These are phyloP conservation scores for Fusarium sp. DNA, from an alignment of 2,329 filamentous ascomycete genomes.

Conservation along the genomic window DNA sequence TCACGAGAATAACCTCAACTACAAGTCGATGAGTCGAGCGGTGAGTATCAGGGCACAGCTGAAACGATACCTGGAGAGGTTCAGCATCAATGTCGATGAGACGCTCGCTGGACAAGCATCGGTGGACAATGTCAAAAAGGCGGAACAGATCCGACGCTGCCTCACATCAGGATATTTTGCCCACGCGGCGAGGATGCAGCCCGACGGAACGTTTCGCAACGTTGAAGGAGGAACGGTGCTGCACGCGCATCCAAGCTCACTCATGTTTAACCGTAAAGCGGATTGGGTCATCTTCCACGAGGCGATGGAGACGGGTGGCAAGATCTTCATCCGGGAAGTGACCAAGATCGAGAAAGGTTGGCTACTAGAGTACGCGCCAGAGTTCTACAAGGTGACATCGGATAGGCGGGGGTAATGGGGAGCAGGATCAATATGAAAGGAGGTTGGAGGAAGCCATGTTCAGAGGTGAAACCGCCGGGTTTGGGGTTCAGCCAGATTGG, in stretches of 20 bases:
- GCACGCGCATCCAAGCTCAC: slow-evolving; percentile 88
- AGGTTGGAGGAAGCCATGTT: background rate
- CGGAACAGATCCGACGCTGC: slow-evolving; percentile 84
- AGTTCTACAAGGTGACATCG: slow-evolving; percentile 76
- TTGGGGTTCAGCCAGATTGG: slow-evolving; percentile 25
- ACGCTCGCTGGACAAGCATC: slow-evolving; percentile 57
- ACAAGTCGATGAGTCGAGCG: slow-evolving; percentile 83
- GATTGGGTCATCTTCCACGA: slow-evolving; percentile 98
- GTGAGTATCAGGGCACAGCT: slow-evolving; percentile 89
- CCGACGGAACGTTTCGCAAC: slow-evolving; percentile 89
- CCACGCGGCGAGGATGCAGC: slow-evolving; percentile 92
- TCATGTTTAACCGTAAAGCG: slow-evolving; percentile 96
- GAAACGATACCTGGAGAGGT: slow-evolving; percentile 86
- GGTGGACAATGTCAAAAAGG: slow-evolving; percentile 53
- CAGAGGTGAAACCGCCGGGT: slow-evolving; percentile 37
- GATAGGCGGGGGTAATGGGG: slow-evolving; percentile 39
- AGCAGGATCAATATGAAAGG: slow-evolving; percentile 22
- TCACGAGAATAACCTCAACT: slow-evolving; percentile 87
- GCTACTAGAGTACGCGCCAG: slow-evolving; percentile 88
- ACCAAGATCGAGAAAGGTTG: slow-evolving; percentile 96
- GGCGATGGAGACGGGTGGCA: slow-evolving; percentile 87
- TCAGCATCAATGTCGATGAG: slow-evolving; percentile 78
- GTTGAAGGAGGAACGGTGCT: slow-evolving; percentile 83
- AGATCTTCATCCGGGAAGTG: slow-evolving; percentile 90
- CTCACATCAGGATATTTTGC: slow-evolving; percentile 92